These are phyloP conservation scores for Cucumis sativus DNA, from an alignment of 306 rosid species.

Conservation along the genomic window Cucumber_9930_V3 NC_026656.2:13328001-13328500, in stretches of 20 bases:
- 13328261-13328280: slow-evolving; percentile 96
- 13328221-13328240: slow-evolving; percentile 30
- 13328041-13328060: slow-evolving; percentile 31
- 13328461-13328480: slow-evolving; percentile 1
- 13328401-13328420: neutral
- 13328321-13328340: slow-evolving; percentile 92
- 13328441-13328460: neutral
- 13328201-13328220: neutral
- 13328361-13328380: neutral
- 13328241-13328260: slow-evolving; percentile 90
- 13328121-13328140: slow-evolving; percentile 9
- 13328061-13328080: slow-evolving; percentile 20
- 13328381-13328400: slow-evolving; percentile 11
- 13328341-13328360: neutral
- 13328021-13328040: slow-evolving; percentile 15
- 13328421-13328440: neutral
- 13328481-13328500: neutral
- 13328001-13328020: neutral
- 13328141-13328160: slow-evolving; percentile 17
- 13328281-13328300: slow-evolving; percentile 95
- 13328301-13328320: slow-evolving; percentile 97
- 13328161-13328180: neutral
- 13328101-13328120: slow-evolving; percentile 6
- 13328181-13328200: neutral
- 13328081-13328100: slow-evolving; percentile 8